A percentile compares a stretch with the other conserved stretches of the same genome.
Conservation (phyloP, 257 asterid genomes). For the Solanum arcanum region DNA sequence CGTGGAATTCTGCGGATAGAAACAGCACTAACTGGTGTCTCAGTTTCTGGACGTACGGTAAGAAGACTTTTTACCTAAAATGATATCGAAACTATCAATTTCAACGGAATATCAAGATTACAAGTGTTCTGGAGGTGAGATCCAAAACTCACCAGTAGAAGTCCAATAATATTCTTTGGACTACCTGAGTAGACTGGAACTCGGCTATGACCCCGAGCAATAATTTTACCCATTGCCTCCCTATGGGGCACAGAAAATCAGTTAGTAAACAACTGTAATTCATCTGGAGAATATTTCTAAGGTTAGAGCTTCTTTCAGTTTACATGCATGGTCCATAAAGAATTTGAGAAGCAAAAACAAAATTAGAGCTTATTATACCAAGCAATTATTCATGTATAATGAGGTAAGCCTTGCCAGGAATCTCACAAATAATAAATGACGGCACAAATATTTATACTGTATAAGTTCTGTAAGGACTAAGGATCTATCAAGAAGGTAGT, state of each 20-base stretch:
- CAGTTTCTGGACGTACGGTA: slow-evolving; percentile 76
- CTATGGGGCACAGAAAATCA: slow-evolving; percentile 15
- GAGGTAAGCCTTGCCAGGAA: background rate
- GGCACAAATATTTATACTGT: background rate
- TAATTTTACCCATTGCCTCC: slow-evolving; percentile 84
- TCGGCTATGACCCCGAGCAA: slow-evolving; percentile 91
- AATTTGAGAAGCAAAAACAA: background rate
- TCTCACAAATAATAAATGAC: background rate
- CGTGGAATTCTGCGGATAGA: slow-evolving; percentile 85
- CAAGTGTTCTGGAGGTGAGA: background rate
- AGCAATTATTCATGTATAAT: background rate
- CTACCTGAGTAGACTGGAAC: slow-evolving; percentile 83
- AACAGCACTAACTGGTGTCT: slow-evolving; percentile 79
- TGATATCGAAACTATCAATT: background rate
- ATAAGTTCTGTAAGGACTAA: background rate
- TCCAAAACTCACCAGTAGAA: slow-evolving; percentile 44
- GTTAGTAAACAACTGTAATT: background rate
- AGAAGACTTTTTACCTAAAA: slow-evolving; percentile 78
- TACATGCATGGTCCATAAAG: background rate
- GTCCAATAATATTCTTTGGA: slow-evolving; percentile 65
- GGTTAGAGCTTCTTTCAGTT: background rate
- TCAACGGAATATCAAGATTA: background rate
- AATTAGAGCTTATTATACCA: background rate
- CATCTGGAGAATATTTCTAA: background rate
- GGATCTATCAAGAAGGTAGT: background rate